phyloP scores from a whole-genome alignment of 148 eudicot genomes.

The Linanthus parryae region DNA sequence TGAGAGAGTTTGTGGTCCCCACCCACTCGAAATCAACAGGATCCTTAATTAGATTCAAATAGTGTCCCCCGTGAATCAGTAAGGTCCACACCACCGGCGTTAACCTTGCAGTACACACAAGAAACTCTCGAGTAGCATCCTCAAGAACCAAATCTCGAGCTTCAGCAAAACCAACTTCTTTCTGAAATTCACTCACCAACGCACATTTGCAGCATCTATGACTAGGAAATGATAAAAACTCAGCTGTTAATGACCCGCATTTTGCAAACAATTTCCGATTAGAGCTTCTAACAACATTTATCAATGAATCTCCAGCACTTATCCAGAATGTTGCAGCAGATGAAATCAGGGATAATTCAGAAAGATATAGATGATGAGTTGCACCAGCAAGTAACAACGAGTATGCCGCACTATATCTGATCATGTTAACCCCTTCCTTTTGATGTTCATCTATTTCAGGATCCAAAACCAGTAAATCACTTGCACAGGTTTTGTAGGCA shows the following conservation, averaged over 20 bases:
- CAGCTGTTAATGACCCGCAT: background rate
- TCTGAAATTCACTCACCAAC: slow-evolving; percentile 22
- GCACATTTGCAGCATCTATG: slow-evolving; percentile 18
- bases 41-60: slow-evolving; percentile 27
- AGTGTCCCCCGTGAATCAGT: slow-evolving; percentile 22
- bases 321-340: slow-evolving; percentile 49
- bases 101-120: slow-evolving; percentile 23
- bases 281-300: slow-evolving; percentile 26
- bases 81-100: slow-evolving; percentile 37
- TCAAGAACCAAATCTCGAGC: slow-evolving; percentile 17
- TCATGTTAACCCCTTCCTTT: slow-evolving; percentile 18
- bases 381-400: slow-evolving; percentile 56
- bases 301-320: slow-evolving; percentile 50
- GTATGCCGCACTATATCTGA: slow-evolving; percentile 49
- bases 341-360: slow-evolving; percentile 39
- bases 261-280: slow-evolving; percentile 13
- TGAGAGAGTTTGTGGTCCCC: slow-evolving; percentile 10
- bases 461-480: slow-evolving; percentile 14
- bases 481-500: slow-evolving; percentile 36
- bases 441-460: slow-evolving; percentile 6
- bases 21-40: slow-evolving; percentile 51
- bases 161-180: slow-evolving; percentile 5
- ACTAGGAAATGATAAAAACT: background rate
- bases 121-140: slow-evolving; percentile 20
- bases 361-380: slow-evolving; percentile 43